Percentiles rank a stretch among this genome's conserved stretches.
These are phyloP conservation scores for Blastobotrys peoriensis DNA, from an alignment of 805 yeast species.

Conservation along the genomic window DNA sequence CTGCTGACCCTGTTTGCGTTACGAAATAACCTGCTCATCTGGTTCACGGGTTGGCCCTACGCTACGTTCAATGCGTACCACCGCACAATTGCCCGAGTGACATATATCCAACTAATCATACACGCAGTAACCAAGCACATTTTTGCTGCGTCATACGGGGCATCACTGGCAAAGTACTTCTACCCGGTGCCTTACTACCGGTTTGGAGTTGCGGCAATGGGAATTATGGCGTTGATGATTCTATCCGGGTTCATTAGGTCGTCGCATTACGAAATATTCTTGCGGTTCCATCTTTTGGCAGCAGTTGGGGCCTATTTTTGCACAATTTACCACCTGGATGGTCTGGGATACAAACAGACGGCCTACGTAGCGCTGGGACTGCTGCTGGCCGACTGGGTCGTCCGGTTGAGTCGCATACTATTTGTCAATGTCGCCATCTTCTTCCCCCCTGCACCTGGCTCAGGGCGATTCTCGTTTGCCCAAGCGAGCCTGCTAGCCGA, in stretches of 20 bases:
- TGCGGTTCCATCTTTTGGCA: conserved; percentile 48
- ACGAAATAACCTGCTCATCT: conserved; percentile 54
- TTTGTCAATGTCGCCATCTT: conserved; percentile 28
- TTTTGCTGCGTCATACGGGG: conserved; percentile 31
- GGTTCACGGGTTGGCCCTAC: conserved; percentile 53
- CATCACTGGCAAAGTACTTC: conserved; percentile 27
- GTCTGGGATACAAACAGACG: conserved; percentile 50
- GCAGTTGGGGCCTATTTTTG: conserved; percentile 51
- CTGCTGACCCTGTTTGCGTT: conserved; percentile 53
- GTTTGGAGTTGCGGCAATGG: conserved; percentile 32
- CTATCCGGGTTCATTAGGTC: conserved; percentile 44
- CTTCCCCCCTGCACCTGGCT: conserved; percentile 34
- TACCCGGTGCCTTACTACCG: conserved; percentile 32
- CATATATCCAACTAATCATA: conserved; percentile 37
- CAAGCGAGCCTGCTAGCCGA: conserved; percentile 37
- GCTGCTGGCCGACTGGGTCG: conserved; percentile 61
- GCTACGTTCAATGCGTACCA: conserved; percentile 53
- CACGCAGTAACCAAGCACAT: conserved; percentile 49
- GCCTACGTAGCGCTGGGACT: conserved; percentile 50
- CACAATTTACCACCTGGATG: conserved; percentile 50
- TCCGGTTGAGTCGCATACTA: conserved; percentile 48
- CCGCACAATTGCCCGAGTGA: conserved; percentile 48
- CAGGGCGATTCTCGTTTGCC: conserved; percentile 29
- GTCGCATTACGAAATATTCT: conserved; percentile 51
- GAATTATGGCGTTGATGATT: conserved; percentile 34